Conservation (phyloP, 1,284 basidiomycete genomes). For the Afroboletus lepidellus region DNA sequence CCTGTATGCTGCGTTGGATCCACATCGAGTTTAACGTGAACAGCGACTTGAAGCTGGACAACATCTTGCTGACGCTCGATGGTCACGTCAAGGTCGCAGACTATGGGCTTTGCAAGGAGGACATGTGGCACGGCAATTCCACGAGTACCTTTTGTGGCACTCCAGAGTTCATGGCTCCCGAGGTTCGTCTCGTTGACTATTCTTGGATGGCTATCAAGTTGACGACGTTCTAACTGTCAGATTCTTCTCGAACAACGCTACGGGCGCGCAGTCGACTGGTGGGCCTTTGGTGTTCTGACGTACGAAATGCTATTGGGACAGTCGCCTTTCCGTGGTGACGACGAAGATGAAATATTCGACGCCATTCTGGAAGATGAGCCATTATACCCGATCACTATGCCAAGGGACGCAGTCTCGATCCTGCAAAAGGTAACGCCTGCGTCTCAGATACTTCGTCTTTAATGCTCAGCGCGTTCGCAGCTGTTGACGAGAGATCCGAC, state of each 20-base stretch:
- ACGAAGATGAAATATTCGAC: constrained; percentile 99
- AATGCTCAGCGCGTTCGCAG: constrained; percentile 44
- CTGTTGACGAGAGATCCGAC: constrained; percentile 91
- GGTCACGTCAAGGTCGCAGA: constrained; percentile 99
- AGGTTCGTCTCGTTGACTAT: constrained; percentile 52
- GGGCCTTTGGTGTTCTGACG: constrained; percentile 98
- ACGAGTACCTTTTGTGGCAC: constrained; percentile 99
- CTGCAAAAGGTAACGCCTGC: constrained; percentile 73
- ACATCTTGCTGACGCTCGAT: constrained; percentile 95
- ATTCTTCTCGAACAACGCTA: constrained; percentile 98
- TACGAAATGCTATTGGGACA: constrained; percentile 99
- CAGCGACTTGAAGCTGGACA: constrained; percentile 97
- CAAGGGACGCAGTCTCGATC: constrained; percentile 93
- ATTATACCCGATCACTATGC: constrained; percentile 99
- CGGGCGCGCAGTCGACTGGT: constrained; percentile 98
- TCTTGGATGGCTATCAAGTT: not conserved
- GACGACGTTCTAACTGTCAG: constrained; percentile 41
- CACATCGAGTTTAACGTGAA: constrained; percentile 11
- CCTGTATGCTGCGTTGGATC: not conserved
- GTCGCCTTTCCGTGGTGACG: constrained; percentile 98
- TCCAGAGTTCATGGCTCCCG: constrained; percentile 99
- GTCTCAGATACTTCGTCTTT: not conserved
- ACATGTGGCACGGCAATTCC: constrained; percentile 97
- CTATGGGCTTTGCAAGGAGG: constrained; percentile 99
- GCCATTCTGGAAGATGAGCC: constrained; percentile 99